Percentiles rank a stretch among this genome's conserved stretches.
These are phyloP conservation scores for Bocquillonia castaneifolia DNA, from an alignment of 441 rosid species.

Conservation along the genomic window DNA sequence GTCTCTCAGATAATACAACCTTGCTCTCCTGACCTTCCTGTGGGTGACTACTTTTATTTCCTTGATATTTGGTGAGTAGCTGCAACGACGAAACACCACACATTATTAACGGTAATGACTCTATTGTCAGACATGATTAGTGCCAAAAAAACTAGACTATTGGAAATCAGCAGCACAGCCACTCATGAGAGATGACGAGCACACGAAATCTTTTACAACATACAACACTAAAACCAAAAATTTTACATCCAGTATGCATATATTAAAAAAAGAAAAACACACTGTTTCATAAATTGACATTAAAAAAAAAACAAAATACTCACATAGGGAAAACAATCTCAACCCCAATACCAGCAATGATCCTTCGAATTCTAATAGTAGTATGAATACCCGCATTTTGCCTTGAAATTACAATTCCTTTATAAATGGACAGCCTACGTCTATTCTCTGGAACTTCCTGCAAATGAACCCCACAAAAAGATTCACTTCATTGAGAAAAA, in stretches of 20 bases:
- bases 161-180: neutral
- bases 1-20: slow-evolving; percentile 77
- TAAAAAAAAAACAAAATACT: slow-evolving; percentile 31
- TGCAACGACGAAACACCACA: slow-evolving; percentile 23
- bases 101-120: neutral
- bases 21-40: slow-evolving; percentile 87
- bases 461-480: slow-evolving; percentile 18
- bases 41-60: slow-evolving; percentile 67
- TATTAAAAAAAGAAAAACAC: too few species aligned
- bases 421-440: slow-evolving; percentile 71
- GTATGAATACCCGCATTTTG: slow-evolving; percentile 90
- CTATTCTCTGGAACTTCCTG: slow-evolving; percentile 78
- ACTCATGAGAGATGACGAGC: too few species aligned
- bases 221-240: neutral
- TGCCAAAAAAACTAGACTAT: neutral
- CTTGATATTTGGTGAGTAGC: slow-evolving; percentile 79
- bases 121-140: neutral
- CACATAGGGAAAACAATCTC: slow-evolving; percentile 89
- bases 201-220: neutral
- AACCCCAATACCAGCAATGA: slow-evolving; percentile 76
- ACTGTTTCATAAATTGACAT: neutral
- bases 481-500: neutral
- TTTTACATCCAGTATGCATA: too few species aligned
- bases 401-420: slow-evolving; percentile 77
- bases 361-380: slow-evolving; percentile 77